Percentiles rank a stretch among this genome's conserved stretches.
These are phyloP conservation scores for Pythium sp. DNA, from an alignment of 352 stramenopile genomes.

Conservation along the genomic window DNA sequence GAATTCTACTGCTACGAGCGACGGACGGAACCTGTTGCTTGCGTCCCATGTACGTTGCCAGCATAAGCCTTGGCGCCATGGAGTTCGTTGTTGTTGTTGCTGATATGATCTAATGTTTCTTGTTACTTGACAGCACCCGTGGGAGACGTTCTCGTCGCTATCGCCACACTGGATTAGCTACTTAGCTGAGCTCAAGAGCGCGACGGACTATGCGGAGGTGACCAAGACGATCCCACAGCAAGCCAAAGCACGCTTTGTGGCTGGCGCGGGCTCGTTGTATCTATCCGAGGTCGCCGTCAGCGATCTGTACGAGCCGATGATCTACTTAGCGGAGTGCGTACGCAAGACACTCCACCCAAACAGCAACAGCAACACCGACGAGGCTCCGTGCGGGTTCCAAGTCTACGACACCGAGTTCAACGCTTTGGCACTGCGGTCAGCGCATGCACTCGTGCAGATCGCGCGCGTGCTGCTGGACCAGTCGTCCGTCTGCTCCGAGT, in stretches of 20 bases:
- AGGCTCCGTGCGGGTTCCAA: conserved; percentile 25
- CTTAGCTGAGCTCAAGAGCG: conserved; percentile 43
- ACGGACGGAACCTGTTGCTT: conserved; percentile 26
- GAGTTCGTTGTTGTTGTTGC: not conserved
- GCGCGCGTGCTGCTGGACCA: conserved; percentile 57
- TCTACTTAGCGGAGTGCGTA: conserved; percentile 56
- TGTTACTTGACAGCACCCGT: conserved; percentile 54
- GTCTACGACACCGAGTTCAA: conserved; percentile 85
- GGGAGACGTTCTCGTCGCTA: conserved; percentile 80
- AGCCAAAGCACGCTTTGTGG: conserved; percentile 48
- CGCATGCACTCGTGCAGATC: conserved; percentile 62
- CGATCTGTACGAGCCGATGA: conserved; percentile 78
- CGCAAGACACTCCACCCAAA: not conserved
- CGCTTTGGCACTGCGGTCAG: conserved; percentile 61
- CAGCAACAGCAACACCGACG: not conserved
- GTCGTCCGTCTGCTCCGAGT: conserved; percentile 52
- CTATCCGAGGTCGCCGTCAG: conserved; percentile 31
- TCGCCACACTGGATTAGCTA: conserved; percentile 62
- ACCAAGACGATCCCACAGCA: conserved; percentile 42
- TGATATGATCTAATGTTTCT: not conserved
- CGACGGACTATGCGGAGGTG: conserved; percentile 42
- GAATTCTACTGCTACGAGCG: conserved; percentile 6
- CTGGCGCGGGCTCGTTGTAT: conserved; percentile 35
- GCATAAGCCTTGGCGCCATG: not conserved
- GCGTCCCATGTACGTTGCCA: conserved; percentile 34